These are phyloP conservation scores for Xerocomus amazonicus DNA, from an alignment of 1,284 basidiomycete species.

Conservation along the genomic window DNA sequence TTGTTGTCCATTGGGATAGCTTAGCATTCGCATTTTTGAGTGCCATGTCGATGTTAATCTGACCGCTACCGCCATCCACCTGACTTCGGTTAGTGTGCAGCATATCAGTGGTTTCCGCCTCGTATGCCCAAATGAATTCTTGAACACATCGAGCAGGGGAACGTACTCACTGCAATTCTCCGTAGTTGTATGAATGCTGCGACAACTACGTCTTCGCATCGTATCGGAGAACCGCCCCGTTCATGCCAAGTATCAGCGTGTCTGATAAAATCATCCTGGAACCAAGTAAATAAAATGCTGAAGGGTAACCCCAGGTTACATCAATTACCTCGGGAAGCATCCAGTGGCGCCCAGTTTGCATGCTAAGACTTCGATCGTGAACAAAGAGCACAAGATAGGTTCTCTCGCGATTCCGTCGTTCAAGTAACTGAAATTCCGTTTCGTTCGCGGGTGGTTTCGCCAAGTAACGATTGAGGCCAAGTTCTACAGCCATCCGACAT, in stretches of 20 bases:
- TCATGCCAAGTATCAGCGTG: conserved; percentile 68
- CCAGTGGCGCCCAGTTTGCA: conserved; percentile 78
- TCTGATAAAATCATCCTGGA: conserved; percentile 61
- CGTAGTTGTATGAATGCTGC: conserved; percentile 72
- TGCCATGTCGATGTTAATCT: conserved; percentile 67
- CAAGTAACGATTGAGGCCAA: conserved; percentile 68
- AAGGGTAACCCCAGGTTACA: conserved; percentile 1
- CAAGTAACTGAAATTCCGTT: conserved; percentile 57
- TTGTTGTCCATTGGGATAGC: conserved; percentile 64
- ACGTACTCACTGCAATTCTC: conserved; percentile 60
- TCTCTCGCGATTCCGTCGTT: conserved; percentile 76
- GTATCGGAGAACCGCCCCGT: conserved; percentile 47
- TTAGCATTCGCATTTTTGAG: conserved; percentile 67
- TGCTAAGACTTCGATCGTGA: conserved; percentile 77
- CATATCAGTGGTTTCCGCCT: conserved; percentile 75
- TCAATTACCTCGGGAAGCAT: conserved; percentile 67
- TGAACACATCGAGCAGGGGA: neutral
- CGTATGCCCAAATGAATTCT: conserved; percentile 12
- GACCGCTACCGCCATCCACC: conserved; percentile 44
- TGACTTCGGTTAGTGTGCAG: conserved; percentile 56
- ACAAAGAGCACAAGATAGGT: conserved; percentile 81
- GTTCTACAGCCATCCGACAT: conserved; percentile 82
- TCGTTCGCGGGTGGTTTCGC: conserved; percentile 53
- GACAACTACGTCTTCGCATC: conserved; percentile 76
- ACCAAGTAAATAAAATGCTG: conserved; percentile 8